A percentile compares a stretch with the other conserved stretches of the same genome.
These are phyloP conservation scores for Apodospora peruviana DNA, from an alignment of 495 filamentous ascomycete genomes.

Conservation along the genomic window DNA sequence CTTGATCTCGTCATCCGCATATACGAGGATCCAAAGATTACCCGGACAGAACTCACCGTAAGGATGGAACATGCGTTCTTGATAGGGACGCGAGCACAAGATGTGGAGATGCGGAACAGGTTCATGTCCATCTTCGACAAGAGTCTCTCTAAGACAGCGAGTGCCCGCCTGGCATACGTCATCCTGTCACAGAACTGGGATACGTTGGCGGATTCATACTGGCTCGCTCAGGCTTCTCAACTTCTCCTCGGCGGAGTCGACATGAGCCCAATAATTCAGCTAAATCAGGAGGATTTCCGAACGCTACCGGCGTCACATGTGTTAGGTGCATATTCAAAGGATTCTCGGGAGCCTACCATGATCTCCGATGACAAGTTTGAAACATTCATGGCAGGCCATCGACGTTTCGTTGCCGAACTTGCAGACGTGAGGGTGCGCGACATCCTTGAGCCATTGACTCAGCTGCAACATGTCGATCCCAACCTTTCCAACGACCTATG, in stretches of 20 bases:
- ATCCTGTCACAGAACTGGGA: constrained; percentile 97
- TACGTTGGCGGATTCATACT: constrained; percentile 87
- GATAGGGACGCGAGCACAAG: constrained; percentile 87
- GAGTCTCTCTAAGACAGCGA: constrained; percentile 80
- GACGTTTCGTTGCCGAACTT: constrained; percentile 74
- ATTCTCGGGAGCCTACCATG: constrained; percentile 61
- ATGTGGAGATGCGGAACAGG: constrained; percentile 94
- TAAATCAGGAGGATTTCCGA: constrained; percentile 80
- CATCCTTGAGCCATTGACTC: constrained; percentile 82
- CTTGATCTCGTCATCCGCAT: constrained; percentile 93
- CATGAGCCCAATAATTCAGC: constrained; percentile 65
- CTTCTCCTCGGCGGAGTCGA: constrained; percentile 86
- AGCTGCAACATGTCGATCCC: constrained; percentile 85
- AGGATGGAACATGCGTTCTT: constrained; percentile 96
- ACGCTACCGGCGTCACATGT: constrained; percentile 64
- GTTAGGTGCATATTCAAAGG: constrained; percentile 64
- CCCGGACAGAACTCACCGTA: constrained; percentile 90
- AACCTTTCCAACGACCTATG: constrained; percentile 80
- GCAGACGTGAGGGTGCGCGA: constrained; percentile 81
- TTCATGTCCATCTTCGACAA: constrained; percentile 94
- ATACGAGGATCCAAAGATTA: constrained; percentile 94
- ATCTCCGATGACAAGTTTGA: constrained; percentile 82
- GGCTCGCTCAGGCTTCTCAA: constrained; percentile 90
- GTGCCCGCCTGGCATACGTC: constrained; percentile 79
- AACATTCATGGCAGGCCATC: constrained; percentile 67